Conservation (phyloP, 2,329 filamentous ascomycete genomes). For the Celoporthe dispersa region DNA sequence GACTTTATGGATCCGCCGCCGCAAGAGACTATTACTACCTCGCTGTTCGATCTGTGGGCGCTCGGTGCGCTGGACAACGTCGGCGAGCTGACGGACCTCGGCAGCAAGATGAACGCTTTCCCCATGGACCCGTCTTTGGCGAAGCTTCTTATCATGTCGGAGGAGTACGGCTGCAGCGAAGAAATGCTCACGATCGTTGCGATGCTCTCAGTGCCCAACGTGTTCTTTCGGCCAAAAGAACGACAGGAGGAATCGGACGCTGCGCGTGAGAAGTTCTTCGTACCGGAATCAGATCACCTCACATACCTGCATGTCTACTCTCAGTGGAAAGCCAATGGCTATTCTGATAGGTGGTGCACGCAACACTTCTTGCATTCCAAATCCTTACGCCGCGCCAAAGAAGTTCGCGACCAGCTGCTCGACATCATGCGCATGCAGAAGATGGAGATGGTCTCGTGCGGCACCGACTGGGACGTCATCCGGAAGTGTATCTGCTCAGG, state of each 20-base stretch:
- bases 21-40: slow-evolving; percentile 96
- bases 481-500: slow-evolving; percentile 96
- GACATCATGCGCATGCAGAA: slow-evolving; percentile 96
- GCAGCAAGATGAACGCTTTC: slow-evolving; percentile 93
- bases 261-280: slow-evolving; percentile 96
- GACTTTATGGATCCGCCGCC: slow-evolving; percentile 99
- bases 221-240: slow-evolving; percentile 97
- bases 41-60: slow-evolving; percentile 96
- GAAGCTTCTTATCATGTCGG: slow-evolving; percentile 90
- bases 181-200: slow-evolving; percentile 98
- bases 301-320: slow-evolving; percentile 95
- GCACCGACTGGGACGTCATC: slow-evolving; percentile 96
- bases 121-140: slow-evolving; percentile 97
- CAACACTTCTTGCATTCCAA: slow-evolving; percentile 97
- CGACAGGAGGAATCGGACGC: slow-evolving; percentile 95
- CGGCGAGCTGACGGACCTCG: slow-evolving; percentile 85
- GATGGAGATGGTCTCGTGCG: slow-evolving; percentile 84
- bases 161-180: slow-evolving; percentile 89
- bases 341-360: slow-evolving; percentile 88
- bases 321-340: slow-evolving; percentile 91
- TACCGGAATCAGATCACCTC: slow-evolving; percentile 94
- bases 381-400: slow-evolving; percentile 85
- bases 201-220: slow-evolving; percentile 95
- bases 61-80: slow-evolving; percentile 92
- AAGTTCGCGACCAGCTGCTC: slow-evolving; percentile 89